Conservation (phyloP, 2,329 filamentous ascomycete species). For the Botrytis elliptica region DNA sequence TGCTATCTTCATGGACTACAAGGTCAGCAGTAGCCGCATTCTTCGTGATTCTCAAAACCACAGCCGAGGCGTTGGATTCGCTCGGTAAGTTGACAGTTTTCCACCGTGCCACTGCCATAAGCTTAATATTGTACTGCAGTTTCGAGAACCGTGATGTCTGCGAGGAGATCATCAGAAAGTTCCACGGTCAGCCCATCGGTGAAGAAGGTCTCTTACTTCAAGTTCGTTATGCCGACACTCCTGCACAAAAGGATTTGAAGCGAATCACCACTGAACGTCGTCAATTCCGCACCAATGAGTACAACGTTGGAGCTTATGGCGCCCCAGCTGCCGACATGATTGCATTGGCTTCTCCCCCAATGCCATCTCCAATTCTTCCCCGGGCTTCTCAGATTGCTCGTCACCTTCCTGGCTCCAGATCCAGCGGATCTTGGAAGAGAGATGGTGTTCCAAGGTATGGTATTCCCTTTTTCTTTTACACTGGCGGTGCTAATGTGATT, state of each 20-base stretch:
- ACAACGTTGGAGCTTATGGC: slow-evolving; percentile 73
- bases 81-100: slow-evolving; percentile 62
- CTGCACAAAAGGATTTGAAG: slow-evolving; percentile 94
- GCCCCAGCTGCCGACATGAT: slow-evolving; percentile 41
- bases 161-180: slow-evolving; percentile 82
- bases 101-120: background rate
- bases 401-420: slow-evolving; percentile 35
- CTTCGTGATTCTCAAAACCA: slow-evolving; percentile 88
- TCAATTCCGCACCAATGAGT: slow-evolving; percentile 94
- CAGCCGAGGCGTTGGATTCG: slow-evolving; percentile 95
- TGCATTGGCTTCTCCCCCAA: slow-evolving; percentile 52
- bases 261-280: slow-evolving; percentile 92
- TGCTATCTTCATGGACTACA: slow-evolving; percentile 74
- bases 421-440: slow-evolving; percentile 39
- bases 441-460: slow-evolving; percentile 31
- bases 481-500: background rate
- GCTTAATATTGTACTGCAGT: slow-evolving; percentile 47
- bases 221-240: slow-evolving; percentile 95
- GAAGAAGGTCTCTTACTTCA: slow-evolving; percentile 82
- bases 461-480: background rate
- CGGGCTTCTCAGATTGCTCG: slow-evolving; percentile 37
- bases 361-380: slow-evolving; percentile 39
- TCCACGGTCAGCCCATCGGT: slow-evolving; percentile 75
- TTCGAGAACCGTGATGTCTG: slow-evolving; percentile 89
- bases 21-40: slow-evolving; percentile 91